Evolutionary conservation across 1,284 basidiomycete species (phyloP).

Genomic region (Malassezia equina): DNA sequence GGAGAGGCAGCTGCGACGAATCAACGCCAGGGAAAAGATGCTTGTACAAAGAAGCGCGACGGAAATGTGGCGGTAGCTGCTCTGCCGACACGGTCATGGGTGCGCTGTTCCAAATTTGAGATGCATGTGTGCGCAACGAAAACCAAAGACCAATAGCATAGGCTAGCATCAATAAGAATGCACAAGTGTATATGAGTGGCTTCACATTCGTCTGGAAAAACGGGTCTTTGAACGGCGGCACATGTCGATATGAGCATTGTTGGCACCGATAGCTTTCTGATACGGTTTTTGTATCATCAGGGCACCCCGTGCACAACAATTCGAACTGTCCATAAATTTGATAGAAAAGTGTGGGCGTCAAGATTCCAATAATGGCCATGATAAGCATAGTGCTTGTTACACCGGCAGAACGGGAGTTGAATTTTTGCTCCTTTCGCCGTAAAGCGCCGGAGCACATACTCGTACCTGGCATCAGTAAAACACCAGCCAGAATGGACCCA

Average conservation of each 20-base stretch:
- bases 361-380: constrained; percentile 96
- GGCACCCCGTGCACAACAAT: constrained; percentile 83
- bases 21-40: constrained; percentile 51
- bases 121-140: constrained; percentile 91
- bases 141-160: constrained; percentile 98
- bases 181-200: constrained; percentile 86
- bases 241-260: constrained; percentile 88
- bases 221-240: constrained; percentile 79
- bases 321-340: constrained; percentile 98
- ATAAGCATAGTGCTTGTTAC: constrained; percentile 99
- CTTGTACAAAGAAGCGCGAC: constrained; percentile 66
- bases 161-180: constrained; percentile 75
- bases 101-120: constrained; percentile 88
- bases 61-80: constrained; percentile 40
- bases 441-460: constrained; percentile 95
- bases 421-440: constrained; percentile 84
- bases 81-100: constrained; percentile 44
- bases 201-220: constrained; percentile 96
- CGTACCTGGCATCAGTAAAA: constrained; percentile 88
- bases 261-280: constrained; percentile 64
- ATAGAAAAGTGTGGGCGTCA: constrained; percentile 94
- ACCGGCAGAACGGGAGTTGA: constrained; percentile 94
- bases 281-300: constrained; percentile 44
- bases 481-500: constrained; percentile 83
- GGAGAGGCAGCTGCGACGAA: constrained; percentile 35